These are phyloP conservation scores for Aureobasidium sp. DNA, from an alignment of 2,329 filamentous ascomycete genomes.

Conservation along the genomic window DNA sequence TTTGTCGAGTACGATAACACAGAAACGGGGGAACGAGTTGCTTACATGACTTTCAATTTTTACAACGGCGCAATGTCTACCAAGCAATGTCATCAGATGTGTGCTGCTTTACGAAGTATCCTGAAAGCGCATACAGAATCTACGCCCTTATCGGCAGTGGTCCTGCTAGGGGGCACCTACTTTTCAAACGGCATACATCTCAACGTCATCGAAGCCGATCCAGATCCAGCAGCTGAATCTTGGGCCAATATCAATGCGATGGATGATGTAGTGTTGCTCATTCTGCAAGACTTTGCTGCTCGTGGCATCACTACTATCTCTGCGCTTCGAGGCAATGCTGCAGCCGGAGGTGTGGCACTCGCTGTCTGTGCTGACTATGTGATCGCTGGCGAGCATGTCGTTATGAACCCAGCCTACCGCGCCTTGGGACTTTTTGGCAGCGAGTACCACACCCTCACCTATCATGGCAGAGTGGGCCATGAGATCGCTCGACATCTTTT, in stretches of 20 bases:
- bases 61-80: slow-evolving; percentile 40
- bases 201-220: slow-evolving; percentile 35
- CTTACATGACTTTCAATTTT: slow-evolving; percentile 36
- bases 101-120: slow-evolving; percentile 30
- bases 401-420: slow-evolving; percentile 35
- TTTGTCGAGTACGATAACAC: slow-evolving; percentile 30
- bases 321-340: slow-evolving; percentile 34
- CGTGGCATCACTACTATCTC: slow-evolving; percentile 31
- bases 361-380: slow-evolving; percentile 31
- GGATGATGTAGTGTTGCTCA: slow-evolving; percentile 32
- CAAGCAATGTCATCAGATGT: slow-evolving; percentile 29
- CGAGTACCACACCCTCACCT: slow-evolving; percentile 36
- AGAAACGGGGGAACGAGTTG: slow-evolving; percentile 22
- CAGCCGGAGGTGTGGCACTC: slow-evolving; percentile 36
- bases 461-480: slow-evolving; percentile 30
- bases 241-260: slow-evolving; percentile 40
- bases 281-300: slow-evolving; percentile 31
- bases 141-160: slow-evolving; percentile 26
- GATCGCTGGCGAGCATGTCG: slow-evolving; percentile 30
- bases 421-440: slow-evolving; percentile 29
- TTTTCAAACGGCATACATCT: slow-evolving; percentile 38
- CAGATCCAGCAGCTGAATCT: slow-evolving; percentile 31
- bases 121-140: slow-evolving; percentile 22
- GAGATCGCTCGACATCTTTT: slow-evolving; percentile 25
- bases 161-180: slow-evolving; percentile 35